Percentiles rank a stretch among this genome's conserved stretches.
phyloP scores from a whole-genome alignment of 495 filamentous ascomycete species.

The Extremus antarcticus region DNA sequence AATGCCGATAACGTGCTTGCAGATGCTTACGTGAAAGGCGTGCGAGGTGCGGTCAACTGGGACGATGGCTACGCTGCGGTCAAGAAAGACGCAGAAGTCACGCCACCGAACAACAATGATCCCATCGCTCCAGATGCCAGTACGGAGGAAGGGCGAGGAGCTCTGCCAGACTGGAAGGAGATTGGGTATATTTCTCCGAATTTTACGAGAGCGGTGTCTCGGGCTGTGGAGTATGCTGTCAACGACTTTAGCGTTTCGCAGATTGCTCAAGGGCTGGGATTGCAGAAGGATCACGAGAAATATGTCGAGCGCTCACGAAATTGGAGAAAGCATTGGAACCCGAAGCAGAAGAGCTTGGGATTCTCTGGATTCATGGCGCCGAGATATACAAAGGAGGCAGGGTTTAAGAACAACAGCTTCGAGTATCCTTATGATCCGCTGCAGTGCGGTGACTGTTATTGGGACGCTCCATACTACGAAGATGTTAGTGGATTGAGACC shows the following conservation, averaged over 20 bases:
- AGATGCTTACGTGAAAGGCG: slow-evolving; percentile 64
- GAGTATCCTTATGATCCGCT: slow-evolving; percentile 46
- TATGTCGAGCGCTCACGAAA: slow-evolving; percentile 56
- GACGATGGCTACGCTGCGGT: slow-evolving; percentile 57
- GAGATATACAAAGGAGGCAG: slow-evolving; percentile 27
- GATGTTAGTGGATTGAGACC: too few relatives aligned
- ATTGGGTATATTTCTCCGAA: slow-evolving; percentile 55
- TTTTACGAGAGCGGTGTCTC: slow-evolving; percentile 49
- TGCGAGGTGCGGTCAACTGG: slow-evolving; percentile 56
- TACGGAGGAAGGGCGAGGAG: slow-evolving; percentile 60
- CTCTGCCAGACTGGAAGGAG: slow-evolving; percentile 56
- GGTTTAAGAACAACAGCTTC: slow-evolving; percentile 40
- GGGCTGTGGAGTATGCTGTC: slow-evolving; percentile 53
- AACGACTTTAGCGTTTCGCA: slow-evolving; percentile 60
- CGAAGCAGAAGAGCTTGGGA: slow-evolving; percentile 39
- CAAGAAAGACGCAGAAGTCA: slow-evolving; percentile 57
- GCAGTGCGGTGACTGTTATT: slow-evolving; percentile 58
- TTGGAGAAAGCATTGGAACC: slow-evolving; percentile 67
- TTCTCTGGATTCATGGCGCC: slow-evolving; percentile 60
- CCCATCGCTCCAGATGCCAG: slow-evolving; percentile 48
- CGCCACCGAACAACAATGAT: slow-evolving; percentile 50
- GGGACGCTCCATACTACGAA: slow-evolving; percentile 53
- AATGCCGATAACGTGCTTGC: slow-evolving; percentile 67
- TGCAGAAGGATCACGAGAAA: slow-evolving; percentile 41
- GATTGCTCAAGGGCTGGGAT: slow-evolving; percentile 47